phyloP scores from a whole-genome alignment of 768 basidiomycete species.

The Leccinum broughii region DNA sequence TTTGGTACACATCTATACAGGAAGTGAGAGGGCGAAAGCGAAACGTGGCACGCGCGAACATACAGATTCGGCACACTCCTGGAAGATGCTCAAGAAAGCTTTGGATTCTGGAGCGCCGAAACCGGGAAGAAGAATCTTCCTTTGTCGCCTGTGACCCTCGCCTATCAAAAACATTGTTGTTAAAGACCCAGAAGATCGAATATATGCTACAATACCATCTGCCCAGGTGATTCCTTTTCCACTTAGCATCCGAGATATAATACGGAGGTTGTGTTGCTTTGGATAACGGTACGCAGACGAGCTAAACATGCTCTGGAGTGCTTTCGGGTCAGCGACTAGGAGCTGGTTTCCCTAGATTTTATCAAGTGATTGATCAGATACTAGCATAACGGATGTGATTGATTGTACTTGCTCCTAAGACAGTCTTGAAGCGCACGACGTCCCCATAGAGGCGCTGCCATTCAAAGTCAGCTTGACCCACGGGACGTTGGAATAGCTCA shows the following conservation, averaged over 20 bases:
- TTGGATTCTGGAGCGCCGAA: conserved; percentile 54
- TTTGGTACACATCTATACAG: neutral
- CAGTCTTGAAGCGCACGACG: conserved; percentile 30
- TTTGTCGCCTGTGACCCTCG: conserved; percentile 51
- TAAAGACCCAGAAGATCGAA: conserved; percentile 9
- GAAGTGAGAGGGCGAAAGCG: neutral
- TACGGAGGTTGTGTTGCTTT: conserved; percentile 35
- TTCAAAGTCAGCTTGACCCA: conserved; percentile 28
- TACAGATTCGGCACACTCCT: conserved; percentile 34
- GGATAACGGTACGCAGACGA: conserved; percentile 45
- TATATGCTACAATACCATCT: conserved; percentile 32
- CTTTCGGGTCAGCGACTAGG: conserved; percentile 50
- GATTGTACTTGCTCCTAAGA: conserved; percentile 27
- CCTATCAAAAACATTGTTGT: conserved; percentile 19
- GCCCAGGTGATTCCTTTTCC: conserved; percentile 44
- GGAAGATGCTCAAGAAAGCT: conserved; percentile 51
- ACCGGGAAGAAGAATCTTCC: conserved; percentile 56
- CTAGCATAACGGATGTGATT: neutral
- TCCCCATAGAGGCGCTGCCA: conserved; percentile 34
- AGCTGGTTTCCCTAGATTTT: conserved; percentile 43
- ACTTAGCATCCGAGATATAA: conserved; percentile 15
- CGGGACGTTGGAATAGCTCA: conserved; percentile 32
- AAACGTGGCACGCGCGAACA: neutral
- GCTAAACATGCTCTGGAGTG: conserved; percentile 39
- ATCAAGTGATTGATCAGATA: conserved; percentile 5